Base-by-base conservation (phyloP, 2,329 filamentous ascomycete species). In the Pseudocercospora cruenta region DNA sequence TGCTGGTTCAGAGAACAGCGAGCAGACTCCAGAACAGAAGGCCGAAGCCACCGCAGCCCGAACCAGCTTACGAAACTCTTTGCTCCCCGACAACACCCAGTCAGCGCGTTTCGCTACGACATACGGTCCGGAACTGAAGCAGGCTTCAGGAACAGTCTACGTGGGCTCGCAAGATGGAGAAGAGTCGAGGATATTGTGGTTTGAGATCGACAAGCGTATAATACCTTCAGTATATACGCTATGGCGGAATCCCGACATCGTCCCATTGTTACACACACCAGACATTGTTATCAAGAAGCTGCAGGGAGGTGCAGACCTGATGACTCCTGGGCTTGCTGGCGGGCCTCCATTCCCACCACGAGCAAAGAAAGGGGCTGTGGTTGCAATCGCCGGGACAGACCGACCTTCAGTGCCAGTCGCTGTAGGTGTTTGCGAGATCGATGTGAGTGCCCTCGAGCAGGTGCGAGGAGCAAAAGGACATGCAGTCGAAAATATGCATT, bases 31-130 rank as follows among this genome's bases (percentile, higher is more conserved):
- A 10, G 78, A 83, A 63, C 79, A 83, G 67, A 83, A 81, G 65
- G 74, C 78, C 53, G 74, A 80, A 74, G 72, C 80, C 10, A 79
- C 82, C 6, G 74, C 81, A 45, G 78, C 79, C 45, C 82, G 82
- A 36, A 86, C 82, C 43, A 78, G 82, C 16, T 78, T 88, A 61
- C 82, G 89, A 60, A 88, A 86, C 74, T 80, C 85, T 2, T 79
- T 91, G 1, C 80, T 91, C 3, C 89, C 89, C 0, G 88, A 90
- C 22, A 88, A 87, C 69, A 82, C 85, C 0, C 81, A 86, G 45
- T 87, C 86, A 0, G 88, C 87, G 0, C 84, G 86, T 55, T 91
- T 91, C 75, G 88, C 85, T 5, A 90, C 88, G 0, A 90, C 88
- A 0, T 81, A 84, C 21, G 88, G 88, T 0, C 87, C 88, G 0